phyloP scores from a whole-genome alignment of 1,284 basidiomycete genomes.

The Erythrobasidium hasegawianum region DNA sequence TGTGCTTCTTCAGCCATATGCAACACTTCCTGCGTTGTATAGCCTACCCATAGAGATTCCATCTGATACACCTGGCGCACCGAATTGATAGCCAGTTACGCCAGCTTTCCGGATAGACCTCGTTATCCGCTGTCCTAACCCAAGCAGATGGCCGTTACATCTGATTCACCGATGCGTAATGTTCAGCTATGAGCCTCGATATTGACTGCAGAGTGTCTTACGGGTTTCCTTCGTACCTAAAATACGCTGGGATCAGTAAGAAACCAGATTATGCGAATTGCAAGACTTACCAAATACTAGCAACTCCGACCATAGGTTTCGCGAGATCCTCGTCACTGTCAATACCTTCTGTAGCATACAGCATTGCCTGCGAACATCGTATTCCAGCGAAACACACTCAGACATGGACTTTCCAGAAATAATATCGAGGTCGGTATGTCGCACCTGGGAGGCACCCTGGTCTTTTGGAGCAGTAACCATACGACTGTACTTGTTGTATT shows the following conservation, averaged over 20 bases:
- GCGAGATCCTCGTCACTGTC: slow-evolving; percentile 68
- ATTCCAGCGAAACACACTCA: slow-evolving; percentile 2
- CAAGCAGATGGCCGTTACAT: slow-evolving; percentile 87
- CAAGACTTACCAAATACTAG: slow-evolving; percentile 75
- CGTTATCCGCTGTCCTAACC: slow-evolving; percentile 82
- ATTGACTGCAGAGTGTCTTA: slow-evolving; percentile 51
- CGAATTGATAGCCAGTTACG: slow-evolving; percentile 93
- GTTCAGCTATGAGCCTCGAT: neutral
- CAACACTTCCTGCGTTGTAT: slow-evolving; percentile 41
- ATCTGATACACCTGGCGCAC: slow-evolving; percentile 93
- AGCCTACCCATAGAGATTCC: slow-evolving; percentile 94
- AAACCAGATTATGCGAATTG: neutral
- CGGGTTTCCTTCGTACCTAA: slow-evolving; percentile 86
- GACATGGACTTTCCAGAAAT: neutral
- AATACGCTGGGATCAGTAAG: neutral
- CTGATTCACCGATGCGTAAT: slow-evolving; percentile 51
- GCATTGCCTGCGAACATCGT: slow-evolving; percentile 68
- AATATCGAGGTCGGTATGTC: slow-evolving; percentile 29
- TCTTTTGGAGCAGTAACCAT: slow-evolving; percentile 81
- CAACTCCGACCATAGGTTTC: slow-evolving; percentile 93
- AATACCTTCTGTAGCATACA: slow-evolving; percentile 90
- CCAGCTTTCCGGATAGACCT: slow-evolving; percentile 67
- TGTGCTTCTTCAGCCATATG: slow-evolving; percentile 43
- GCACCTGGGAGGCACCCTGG: slow-evolving; percentile 86
- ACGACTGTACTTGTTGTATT: slow-evolving; percentile 77